Base-by-base conservation (phyloP, 441 rosid species). In the Iberis amara region DNA sequence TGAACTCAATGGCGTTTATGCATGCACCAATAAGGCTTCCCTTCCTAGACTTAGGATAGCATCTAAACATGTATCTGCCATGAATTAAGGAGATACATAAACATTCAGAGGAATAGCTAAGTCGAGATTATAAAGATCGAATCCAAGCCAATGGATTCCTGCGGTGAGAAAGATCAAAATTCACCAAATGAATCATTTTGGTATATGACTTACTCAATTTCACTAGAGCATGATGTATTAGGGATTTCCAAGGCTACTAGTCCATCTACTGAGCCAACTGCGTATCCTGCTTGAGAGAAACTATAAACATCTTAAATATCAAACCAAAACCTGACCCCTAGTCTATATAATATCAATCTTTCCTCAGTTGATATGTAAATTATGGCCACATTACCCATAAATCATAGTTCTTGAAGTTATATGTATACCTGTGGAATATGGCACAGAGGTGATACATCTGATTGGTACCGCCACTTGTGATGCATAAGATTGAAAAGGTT, bases 191-290 rank as follows among this genome's bases (percentile, higher is more conserved):
- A 14, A 48, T 23, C 54, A 37, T 64, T 8, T 43, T 11, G 12
- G 28, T 2, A 6, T 41, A 59, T 32, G 33, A 39, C 61, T 59
- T 48, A 66, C 71, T 60, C 60, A n/a, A 13, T 55, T 53, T 68
- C 71, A n/a, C 57, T 62, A 26, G 78, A 71, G 77, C 59, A 47
- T 6, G 84, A 57, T 53, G 74, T 51, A 62, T 66, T 9, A 5
- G 76, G 68, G 66, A 82, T 68, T 46, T 82, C 85, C 56, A 88
- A 60, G 5, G 83, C 81, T 35, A 88, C 89, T 38, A 75, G 79
- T 26, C 96, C 98, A 62, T 88, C 98, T 47, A 83, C 73, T 42
- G 83, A 88, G 56, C 98, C 98, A 73, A 71, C 78, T 12, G 89
- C 91, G 77, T 73, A 86, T 48, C 95, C 98, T 91, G 78, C 70